Base-by-base conservation (phyloP, 116 monocot genomes). In the Dioscorea cayenensis region DNA sequence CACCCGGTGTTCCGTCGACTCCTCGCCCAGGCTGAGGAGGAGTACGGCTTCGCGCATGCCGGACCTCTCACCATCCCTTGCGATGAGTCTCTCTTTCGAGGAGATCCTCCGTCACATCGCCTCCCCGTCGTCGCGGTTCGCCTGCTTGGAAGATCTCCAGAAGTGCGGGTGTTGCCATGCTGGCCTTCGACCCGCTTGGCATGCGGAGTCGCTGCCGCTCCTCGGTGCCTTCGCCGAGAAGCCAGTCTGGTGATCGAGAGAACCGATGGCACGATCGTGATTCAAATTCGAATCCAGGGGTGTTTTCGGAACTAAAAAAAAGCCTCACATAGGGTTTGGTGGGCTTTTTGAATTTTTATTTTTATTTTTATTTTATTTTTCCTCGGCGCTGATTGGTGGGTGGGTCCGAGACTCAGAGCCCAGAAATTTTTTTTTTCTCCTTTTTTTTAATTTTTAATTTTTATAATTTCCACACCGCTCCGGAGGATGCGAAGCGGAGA, bases 61-160 rank as follows among this genome's bases (percentile, higher is more conserved):
- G 88, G 87, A 3, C 87, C 90, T 6, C 63, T 83, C n/a, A 67
- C 76, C 58, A 77, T 88, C 28, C 87, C 87, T 29, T 90, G 84
- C 75, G 80, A 80, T 21, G 84, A 80, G 77, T 60, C 66, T 16
- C 66, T 73, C 61, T 87, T 87, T 87, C 79, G 73, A 77, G 64
- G 71, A 81, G 67, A 49, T 88, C 68, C 76, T 85, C 58, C 71
- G 65, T 60, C 83, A 70, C 65, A 43, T 87, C 73, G 71, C 76
- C 22, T 76, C 79, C 35, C 60, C 28, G 50, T 9, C 50, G 21
- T 11, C 69, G 11, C 38, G 21, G 49, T 49, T 43, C 67, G 67
- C 67, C 13, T 22, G n/a, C 23, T 14, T 67, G 38, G 67, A 67
- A 0, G 67, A 67, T 20, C 17, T 67, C 67, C 23, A 58, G 70